A percentile compares a stretch with the other conserved stretches of the same genome.
These are phyloP conservation scores for Lipomyces mesembrius DNA, from an alignment of 805 yeast genomes.

Conservation along the genomic window DNA sequence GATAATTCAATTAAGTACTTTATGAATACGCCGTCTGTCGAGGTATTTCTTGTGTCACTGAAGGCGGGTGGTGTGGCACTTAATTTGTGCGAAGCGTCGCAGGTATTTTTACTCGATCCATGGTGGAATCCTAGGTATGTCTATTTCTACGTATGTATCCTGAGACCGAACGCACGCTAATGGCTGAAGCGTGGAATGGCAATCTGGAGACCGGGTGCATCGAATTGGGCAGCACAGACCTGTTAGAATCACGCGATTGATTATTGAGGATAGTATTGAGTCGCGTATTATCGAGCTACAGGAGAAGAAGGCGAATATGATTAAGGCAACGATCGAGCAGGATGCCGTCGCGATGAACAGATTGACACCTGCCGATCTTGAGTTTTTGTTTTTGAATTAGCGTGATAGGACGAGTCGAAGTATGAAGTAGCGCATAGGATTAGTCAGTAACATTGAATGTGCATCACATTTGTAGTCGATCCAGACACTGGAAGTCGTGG, in stretches of 20 bases:
- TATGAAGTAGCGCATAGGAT: not conserved
- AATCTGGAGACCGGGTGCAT: slow-evolving; percentile 96
- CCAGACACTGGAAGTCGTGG: not conserved
- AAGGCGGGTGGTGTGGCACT: slow-evolving; percentile 99
- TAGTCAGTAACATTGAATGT: not conserved
- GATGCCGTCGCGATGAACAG: slow-evolving; percentile 90
- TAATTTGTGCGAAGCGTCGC: slow-evolving; percentile 95
- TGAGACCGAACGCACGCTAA: not conserved
- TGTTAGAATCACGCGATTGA: slow-evolving; percentile 85
- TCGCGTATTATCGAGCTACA: slow-evolving; percentile 93
- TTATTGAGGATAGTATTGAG: slow-evolving; percentile 96
- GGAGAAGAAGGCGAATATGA: slow-evolving; percentile 98
- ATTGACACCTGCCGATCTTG: slow-evolving; percentile 91
- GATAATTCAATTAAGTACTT: slow-evolving; percentile 88
- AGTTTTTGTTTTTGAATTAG: slow-evolving; percentile 67
- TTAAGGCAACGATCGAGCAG: slow-evolving; percentile 90
- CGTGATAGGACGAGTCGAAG: not conserved
- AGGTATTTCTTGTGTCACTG: slow-evolving; percentile 89
- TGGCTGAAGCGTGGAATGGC: slow-evolving; percentile 80
- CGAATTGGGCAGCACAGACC: slow-evolving; percentile 97
- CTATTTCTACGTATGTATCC: not conserved
- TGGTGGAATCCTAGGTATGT: slow-evolving; percentile 93
- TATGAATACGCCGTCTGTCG: slow-evolving; percentile 90
- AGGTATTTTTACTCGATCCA: slow-evolving; percentile 93
- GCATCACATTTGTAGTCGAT: slow-evolving; percentile 3